Base-by-base conservation (phyloP, 495 filamentous ascomycete species). In the Daldinia concentrica region DNA sequence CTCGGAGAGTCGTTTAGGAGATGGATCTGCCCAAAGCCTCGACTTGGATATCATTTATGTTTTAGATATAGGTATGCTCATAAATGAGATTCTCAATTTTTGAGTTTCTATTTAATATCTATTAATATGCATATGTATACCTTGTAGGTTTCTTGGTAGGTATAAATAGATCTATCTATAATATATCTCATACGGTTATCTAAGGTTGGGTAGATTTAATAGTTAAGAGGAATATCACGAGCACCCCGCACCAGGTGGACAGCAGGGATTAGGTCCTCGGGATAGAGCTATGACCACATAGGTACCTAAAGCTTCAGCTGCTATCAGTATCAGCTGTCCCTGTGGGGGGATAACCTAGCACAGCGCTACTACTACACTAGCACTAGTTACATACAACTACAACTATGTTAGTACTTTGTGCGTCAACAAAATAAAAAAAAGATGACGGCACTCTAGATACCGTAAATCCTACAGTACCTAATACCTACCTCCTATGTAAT, bases 271-370 rank as follows among this genome's bases (percentile, higher is more conserved):
- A 55, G 26, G 26, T 29, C 7, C 22, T 55, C 26, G 26, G 51
- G 27, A 61, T 24, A 50, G 41, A 55, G 54, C 63, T 66, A 58
- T 58, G 63, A 66, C 63, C 63, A 66, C 55, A 32, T 19, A 43
- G n/a, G n/a, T n/a, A 19, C 61, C 52, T 55, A 27, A 39, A 54
- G 24, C 48, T 39, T 37, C 52, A 58, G 55, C 43, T 48, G 43
- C 17, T 48, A 48, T 19, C 43, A n/a, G 12, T 48, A 22, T 48
- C 43, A 24, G 17, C 17, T 48, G 43, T 9, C 19, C 19, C 9
- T 11, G 39, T 41, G 32, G 32, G 32, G 32, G 32, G 8, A 34
- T 34, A 41, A 19, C 43, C 19, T 12, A 36, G 14, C 12, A 36
- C 11, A 36, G 12, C 12, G 34, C 34, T 36, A 32, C 30, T 26